These are phyloP conservation scores for Iris pallida DNA, from an alignment of 116 monocot genomes.

Conservation along the genomic window DNA sequence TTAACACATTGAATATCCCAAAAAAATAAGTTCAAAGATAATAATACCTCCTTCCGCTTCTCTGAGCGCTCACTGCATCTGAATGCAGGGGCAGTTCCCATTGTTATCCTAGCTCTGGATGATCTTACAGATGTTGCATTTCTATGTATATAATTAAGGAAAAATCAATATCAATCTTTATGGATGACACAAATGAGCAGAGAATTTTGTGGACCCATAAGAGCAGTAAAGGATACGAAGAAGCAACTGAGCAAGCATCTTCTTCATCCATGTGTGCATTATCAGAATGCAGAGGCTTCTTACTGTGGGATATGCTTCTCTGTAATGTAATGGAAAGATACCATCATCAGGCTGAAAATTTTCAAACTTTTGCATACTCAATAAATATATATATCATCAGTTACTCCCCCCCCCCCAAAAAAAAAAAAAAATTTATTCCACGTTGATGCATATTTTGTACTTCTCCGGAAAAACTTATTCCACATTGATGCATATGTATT, in stretches of 20 bases:
- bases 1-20: background rate
- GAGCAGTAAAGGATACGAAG: conserved; percentile 47
- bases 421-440: background rate
- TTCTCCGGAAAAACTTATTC: background rate
- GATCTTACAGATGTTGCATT: conserved; percentile 38
- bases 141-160: conserved; percentile 34
- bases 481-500: too few species aligned
- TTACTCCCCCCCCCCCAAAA: background rate
- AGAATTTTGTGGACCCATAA: background rate
- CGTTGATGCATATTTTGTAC: too few species aligned
- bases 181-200: background rate
- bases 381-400: background rate
- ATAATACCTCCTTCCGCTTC: conserved; percentile 75
- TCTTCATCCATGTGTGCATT: conserved; percentile 45
- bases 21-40: background rate
- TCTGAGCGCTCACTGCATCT: conserved; percentile 64
- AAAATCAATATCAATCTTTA: background rate
- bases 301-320: conserved; percentile 5
- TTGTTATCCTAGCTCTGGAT: conserved; percentile 41
- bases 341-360: background rate
- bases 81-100: conserved; percentile 61
- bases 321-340: conserved; percentile 1
- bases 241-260: conserved; percentile 57
- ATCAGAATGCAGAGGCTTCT: conserved; percentile 37
- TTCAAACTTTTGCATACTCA: background rate